Conservation (phyloP, 805 yeast species). For the Candida gorgasii region DNA sequence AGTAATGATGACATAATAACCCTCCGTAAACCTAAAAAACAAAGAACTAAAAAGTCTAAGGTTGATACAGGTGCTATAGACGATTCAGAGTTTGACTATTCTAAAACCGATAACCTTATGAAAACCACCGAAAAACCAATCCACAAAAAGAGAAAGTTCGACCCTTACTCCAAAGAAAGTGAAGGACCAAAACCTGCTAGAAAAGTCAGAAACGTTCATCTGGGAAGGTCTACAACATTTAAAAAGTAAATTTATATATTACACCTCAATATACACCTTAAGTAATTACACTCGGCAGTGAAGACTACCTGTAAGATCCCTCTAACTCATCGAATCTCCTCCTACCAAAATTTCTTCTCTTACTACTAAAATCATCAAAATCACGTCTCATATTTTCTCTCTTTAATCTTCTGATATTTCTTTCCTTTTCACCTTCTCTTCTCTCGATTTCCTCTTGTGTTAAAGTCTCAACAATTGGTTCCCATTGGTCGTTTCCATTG, state of each 20-base stretch:
- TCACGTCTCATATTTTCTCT: slow-evolving; percentile 80
- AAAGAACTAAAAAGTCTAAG: slow-evolving; percentile 4
- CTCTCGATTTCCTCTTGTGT: slow-evolving; percentile 92
- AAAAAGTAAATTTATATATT: slow-evolving; percentile 9
- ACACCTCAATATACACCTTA: too few relatives aligned
- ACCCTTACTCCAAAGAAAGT: slow-evolving; percentile 55
- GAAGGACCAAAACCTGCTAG: slow-evolving; percentile 59
- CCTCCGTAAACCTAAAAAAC: slow-evolving; percentile 25
- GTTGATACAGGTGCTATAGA: slow-evolving; percentile 5
- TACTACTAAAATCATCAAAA: slow-evolving; percentile 34
- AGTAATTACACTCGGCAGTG: too few relatives aligned
- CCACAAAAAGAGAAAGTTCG: slow-evolving; percentile 41
- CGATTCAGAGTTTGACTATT: slow-evolving; percentile 44
- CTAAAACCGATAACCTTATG: slow-evolving; percentile 44
- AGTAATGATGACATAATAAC: slow-evolving; percentile 39
- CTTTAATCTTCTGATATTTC: slow-evolving; percentile 87
- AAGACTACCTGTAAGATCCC: slow-evolving; percentile 16
- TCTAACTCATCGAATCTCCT: slow-evolving; percentile 57
- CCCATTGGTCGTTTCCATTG: slow-evolving; percentile 80
- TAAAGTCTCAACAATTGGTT: slow-evolving; percentile 81
- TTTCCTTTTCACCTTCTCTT: slow-evolving; percentile 91
- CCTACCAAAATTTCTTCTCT: slow-evolving; percentile 43
- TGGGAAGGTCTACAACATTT: slow-evolving; percentile 42
- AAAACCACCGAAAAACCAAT: slow-evolving; percentile 11
- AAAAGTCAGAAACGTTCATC: slow-evolving; percentile 35